Evolutionary conservation across 164 flowering plant genomes (phyloP).

Genomic region (Piper longum): DNA sequence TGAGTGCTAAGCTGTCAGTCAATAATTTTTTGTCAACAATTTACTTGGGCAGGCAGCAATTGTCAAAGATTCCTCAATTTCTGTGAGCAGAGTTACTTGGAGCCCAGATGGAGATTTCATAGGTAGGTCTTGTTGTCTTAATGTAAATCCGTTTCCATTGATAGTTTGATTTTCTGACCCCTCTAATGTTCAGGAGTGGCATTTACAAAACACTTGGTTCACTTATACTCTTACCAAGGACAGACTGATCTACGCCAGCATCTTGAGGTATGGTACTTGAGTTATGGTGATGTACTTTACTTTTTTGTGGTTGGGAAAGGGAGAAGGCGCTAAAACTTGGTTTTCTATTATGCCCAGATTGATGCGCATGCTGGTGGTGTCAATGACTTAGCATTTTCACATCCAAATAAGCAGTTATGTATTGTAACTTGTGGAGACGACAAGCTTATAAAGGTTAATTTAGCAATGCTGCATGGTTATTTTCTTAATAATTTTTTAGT

Average conservation of each 20-base stretch:
- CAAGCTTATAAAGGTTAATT: conserved; percentile 59
- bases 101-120: conserved; percentile 72
- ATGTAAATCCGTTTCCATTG: background rate
- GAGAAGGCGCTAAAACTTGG: conserved; percentile 1
- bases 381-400: conserved; percentile 75
- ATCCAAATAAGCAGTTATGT: conserved; percentile 74
- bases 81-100: conserved; percentile 72
- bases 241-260: conserved; percentile 57
- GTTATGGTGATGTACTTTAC: conserved; percentile 7
- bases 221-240: conserved; percentile 52
- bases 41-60: conserved; percentile 34
- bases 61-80: conserved; percentile 45
- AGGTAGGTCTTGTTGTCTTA: conserved; percentile 26
- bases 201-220: conserved; percentile 66
- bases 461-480: background rate
- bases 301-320: background rate
- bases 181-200: conserved; percentile 30
- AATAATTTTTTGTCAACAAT: too few relatives aligned
- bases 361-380: conserved; percentile 85
- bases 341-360: conserved; percentile 31
- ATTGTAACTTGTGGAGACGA: conserved; percentile 84
- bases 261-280: conserved; percentile 32
- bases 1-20: background rate
- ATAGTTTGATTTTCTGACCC: background rate
- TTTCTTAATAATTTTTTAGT: too few relatives aligned